Conservation (phyloP, 2,329 filamentous ascomycete genomes). For the Phialocephala sp. region DNA sequence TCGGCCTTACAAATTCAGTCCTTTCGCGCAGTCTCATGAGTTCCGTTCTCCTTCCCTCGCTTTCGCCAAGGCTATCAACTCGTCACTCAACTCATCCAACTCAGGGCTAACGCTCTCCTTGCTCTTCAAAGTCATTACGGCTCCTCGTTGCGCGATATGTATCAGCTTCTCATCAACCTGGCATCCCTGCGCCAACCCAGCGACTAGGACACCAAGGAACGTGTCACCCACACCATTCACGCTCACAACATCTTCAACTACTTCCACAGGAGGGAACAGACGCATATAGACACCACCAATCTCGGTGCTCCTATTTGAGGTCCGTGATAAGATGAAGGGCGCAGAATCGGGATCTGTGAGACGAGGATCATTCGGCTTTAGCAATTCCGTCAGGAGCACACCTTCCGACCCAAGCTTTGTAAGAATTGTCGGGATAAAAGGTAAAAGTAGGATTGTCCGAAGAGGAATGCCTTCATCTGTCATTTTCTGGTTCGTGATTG, state of each 20-base stretch:
- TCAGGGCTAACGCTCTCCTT: conserved; percentile 67
- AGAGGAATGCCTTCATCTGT: conserved; percentile 84
- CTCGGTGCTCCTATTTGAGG: conserved; percentile 54
- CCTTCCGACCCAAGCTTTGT: conserved; percentile 75
- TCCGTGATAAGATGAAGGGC: conserved; percentile 74
- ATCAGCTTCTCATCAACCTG: conserved; percentile 64
- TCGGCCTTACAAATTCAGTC: background rate
- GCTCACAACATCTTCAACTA: conserved; percentile 75
- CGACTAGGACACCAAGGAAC: conserved; percentile 83
- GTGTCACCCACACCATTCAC: conserved; percentile 97
- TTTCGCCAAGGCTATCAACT: conserved; percentile 26
- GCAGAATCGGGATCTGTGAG: conserved; percentile 66
- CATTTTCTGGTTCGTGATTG: conserved; percentile 68
- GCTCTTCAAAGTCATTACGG: conserved; percentile 78
- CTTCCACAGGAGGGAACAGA: conserved; percentile 64
- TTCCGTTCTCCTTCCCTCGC: background rate
- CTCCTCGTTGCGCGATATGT: conserved; percentile 81
- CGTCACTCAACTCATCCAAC: conserved; percentile 45
- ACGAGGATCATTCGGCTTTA: conserved; percentile 70
- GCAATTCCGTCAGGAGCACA: conserved; percentile 73
- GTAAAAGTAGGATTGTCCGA: conserved; percentile 82
- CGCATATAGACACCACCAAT: conserved; percentile 85
- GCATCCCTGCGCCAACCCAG: conserved; percentile 66
- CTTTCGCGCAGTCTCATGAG: background rate
- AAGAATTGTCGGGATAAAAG: conserved; percentile 83